Base-by-base conservation (phyloP, 106 monocot species). In the Platanthera guangdongensis region DNA sequence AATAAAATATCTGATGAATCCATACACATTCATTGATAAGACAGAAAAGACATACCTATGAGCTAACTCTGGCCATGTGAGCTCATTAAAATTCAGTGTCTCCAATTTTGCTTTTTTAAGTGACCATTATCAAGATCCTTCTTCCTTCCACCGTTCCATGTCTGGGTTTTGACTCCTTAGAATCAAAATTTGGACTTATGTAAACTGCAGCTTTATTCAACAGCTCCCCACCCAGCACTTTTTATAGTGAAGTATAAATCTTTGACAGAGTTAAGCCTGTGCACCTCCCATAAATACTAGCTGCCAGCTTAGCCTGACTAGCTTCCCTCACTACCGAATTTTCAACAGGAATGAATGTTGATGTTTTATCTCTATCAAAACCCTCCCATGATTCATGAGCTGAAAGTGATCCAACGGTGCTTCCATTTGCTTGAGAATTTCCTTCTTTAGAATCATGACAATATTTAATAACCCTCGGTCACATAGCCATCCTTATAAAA, bases 11-110 rank as follows among this genome's bases (percentile, higher is more conserved):
- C 99, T 52, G 82, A 68, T 30, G 85, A 82, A 79, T 99, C 94
- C 64, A 79, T 76, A 74, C 83, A 82, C 12, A 81, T 86, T 82
- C 54, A 88, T 79, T 65, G 78, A 79, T 64, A 79, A 87, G 72
- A 94, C 82, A 57, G 92, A 87, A 71, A 99, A 80, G 78, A 90
- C 59, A 80, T 99, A 99, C 82, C 99, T 89, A 45, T 92, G 77
- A 59, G 92, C 92, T 77, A 99, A 84, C 67, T 99, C 99, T 15
- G 99, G 99, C 99, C 99, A 99, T 65, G 99, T 94, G 79, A 99
- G 57, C 18, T 86, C 88, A 82, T 92, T 99, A 71, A 87, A n/a
- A 79, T 86, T 78, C 53, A 87, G 84, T 47, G 88, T 79, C 57
- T 92, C 86, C 57, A 84, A 75, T 76, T 90, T 94, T 51, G 76